Conservation (phyloP, 129 eudicot genomes). For the Deinandra increscens region DNA sequence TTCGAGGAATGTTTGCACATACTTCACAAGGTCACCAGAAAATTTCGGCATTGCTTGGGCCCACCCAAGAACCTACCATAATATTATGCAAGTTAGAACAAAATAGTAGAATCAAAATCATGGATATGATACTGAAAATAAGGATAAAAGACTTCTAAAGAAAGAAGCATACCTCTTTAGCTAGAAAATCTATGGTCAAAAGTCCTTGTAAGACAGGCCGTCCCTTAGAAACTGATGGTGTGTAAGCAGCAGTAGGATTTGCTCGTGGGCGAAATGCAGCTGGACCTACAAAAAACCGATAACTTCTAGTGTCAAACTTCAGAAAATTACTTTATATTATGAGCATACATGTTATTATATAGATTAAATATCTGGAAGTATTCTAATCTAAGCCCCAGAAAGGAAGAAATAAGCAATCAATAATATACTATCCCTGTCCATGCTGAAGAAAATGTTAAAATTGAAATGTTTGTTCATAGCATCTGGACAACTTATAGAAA, state of each 20-base stretch:
- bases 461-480: background rate
- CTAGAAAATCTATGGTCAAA: constrained; percentile 81
- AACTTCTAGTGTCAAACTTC: background rate
- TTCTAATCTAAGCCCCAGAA: background rate
- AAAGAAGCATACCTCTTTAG: constrained; percentile 72
- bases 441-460: constrained; percentile 18
- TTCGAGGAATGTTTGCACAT: constrained; percentile 93
- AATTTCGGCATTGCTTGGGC: constrained; percentile 99
- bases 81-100: constrained; percentile 19
- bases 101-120: constrained; percentile 14
- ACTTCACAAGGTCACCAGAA: constrained; percentile 81
- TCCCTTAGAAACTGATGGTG: constrained; percentile 79
- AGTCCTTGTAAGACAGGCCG: constrained; percentile 97
- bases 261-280: constrained; percentile 99
- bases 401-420: constrained; percentile 9
- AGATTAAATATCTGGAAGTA: background rate
- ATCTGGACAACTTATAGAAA: background rate
- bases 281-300: constrained; percentile 55
- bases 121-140: constrained; percentile 2
- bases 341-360: background rate
- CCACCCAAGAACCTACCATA: constrained; percentile 87
- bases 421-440: background rate
- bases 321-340: background rate
- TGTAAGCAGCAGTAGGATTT: constrained; percentile 62
- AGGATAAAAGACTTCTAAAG: background rate